Conservation (phyloP, 352 stramenopile species). For the Bremia lactucae region DNA sequence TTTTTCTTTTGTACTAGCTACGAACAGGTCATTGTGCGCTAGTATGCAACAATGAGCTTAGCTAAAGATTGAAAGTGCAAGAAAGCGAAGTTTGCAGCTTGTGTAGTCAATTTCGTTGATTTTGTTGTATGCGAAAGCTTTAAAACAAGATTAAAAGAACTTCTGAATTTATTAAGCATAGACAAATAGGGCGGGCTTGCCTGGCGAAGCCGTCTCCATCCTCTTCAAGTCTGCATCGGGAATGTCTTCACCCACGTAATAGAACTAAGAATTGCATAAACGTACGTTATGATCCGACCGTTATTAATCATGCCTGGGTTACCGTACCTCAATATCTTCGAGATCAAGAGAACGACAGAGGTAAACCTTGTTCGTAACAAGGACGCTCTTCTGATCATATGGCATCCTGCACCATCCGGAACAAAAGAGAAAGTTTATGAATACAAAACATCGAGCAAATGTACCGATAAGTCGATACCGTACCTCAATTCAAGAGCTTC, state of each 20-base stretch:
- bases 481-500: conserved; percentile 89
- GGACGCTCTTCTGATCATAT: conserved; percentile 91
- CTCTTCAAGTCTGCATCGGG: conserved; percentile 74
- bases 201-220: conserved; percentile 67
- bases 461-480: conserved; percentile 1
- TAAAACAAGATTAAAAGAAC: not conserved
- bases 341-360: conserved; percentile 84
- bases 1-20: conserved; percentile 9
- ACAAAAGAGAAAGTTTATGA: conserved; percentile 8
- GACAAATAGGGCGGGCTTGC: conserved; percentile 72
- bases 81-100: conserved; percentile 18
- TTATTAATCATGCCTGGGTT: too few relatives aligned
- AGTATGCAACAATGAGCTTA: too few relatives aligned
- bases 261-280: too few relatives aligned
- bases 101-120: conserved; percentile 22
- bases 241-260: conserved; percentile 61
- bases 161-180: conserved; percentile 47
- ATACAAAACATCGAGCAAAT: conserved; percentile 1
- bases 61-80: conserved; percentile 26
- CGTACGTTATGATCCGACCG: too few relatives aligned
- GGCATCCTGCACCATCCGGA: conserved; percentile 58
- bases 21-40: conserved; percentile 16
- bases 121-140: conserved; percentile 3
- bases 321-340: conserved; percentile 55
- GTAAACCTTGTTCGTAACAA: conserved; percentile 89